A percentile compares a stretch with the other conserved stretches of the same genome.
Evolutionary conservation across 495 filamentous ascomycete genomes (phyloP).

Genomic region (Lineolata rhizophorae): DNA sequence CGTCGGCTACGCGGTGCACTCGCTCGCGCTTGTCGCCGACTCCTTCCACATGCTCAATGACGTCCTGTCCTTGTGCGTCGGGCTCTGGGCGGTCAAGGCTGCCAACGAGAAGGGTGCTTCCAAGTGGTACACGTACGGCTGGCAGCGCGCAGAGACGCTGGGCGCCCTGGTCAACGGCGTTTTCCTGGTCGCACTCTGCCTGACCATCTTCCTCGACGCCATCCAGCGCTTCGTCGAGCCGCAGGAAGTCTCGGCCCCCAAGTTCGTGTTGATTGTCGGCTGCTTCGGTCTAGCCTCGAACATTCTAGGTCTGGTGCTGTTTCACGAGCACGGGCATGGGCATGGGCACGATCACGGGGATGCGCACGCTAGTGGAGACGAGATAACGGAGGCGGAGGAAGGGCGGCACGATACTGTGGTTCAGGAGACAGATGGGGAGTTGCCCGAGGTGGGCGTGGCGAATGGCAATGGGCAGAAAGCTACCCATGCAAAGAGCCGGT

Average conservation of each 20-base stretch:
- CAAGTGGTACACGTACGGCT: constrained; percentile 88
- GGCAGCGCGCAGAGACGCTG: constrained; percentile 94
- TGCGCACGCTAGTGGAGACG: constrained; percentile 18
- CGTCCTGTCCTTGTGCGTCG: constrained; percentile 80
- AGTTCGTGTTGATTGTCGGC: constrained; percentile 71
- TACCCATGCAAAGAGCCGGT: neutral
- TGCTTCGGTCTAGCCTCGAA: constrained; percentile 75
- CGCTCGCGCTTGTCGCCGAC: constrained; percentile 83
- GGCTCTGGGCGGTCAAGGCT: constrained; percentile 85
- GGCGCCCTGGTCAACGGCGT: constrained; percentile 92
- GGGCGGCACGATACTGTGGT: constrained; percentile 22
- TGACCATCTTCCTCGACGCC: constrained; percentile 90
- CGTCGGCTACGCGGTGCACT: constrained; percentile 66
- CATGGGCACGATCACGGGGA: constrained; percentile 40
- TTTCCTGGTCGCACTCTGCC: constrained; percentile 83
- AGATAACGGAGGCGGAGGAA: constrained; percentile 23
- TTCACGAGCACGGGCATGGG: constrained; percentile 86
- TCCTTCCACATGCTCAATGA: constrained; percentile 99
- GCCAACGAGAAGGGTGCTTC: constrained; percentile 55
- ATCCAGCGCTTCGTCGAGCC: constrained; percentile 76
- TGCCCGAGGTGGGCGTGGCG: constrained; percentile 18
- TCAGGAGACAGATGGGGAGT: constrained; percentile 17
- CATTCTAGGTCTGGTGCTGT: constrained; percentile 64
- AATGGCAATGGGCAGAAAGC: constrained; percentile 23
- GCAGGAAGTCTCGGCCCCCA: constrained; percentile 60